Evolutionary conservation across 495 filamentous ascomycete species (phyloP).

Genomic region (Bombardia bombarda): DNA sequence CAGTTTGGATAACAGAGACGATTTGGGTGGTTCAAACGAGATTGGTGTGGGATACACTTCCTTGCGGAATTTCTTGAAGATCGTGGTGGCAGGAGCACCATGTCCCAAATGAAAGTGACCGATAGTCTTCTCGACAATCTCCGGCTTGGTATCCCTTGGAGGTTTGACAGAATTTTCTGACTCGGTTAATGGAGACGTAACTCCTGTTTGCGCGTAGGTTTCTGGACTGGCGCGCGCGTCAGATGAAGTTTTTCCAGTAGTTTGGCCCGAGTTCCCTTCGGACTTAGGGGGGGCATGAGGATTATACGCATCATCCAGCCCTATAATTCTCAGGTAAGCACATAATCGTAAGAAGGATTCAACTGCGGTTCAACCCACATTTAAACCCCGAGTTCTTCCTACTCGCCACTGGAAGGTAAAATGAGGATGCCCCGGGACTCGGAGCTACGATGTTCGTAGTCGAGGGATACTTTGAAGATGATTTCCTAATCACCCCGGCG

Average conservation of each 20-base stretch:
- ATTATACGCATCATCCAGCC: constrained; percentile 9
- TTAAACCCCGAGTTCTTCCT: constrained; percentile 4
- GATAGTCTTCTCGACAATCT: constrained; percentile 25
- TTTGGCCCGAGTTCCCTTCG: constrained; percentile 7
- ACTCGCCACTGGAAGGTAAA: constrained; percentile 1
- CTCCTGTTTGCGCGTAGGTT: not conserved
- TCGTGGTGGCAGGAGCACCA: constrained; percentile 17
- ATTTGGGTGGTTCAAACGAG: constrained; percentile 6
- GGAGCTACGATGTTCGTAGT: constrained; percentile 6
- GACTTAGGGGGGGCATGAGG: not conserved
- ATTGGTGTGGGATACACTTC: constrained; percentile 15
- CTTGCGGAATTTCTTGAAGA: constrained; percentile 24
- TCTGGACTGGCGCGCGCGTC: not conserved
- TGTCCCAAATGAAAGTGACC: constrained; percentile 19
- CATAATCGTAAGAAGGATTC: no score
- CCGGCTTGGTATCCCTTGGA: constrained; percentile 17
- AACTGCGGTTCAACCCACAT: no score
- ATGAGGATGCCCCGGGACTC: constrained; percentile 7
- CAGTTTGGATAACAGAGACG: constrained; percentile 26
- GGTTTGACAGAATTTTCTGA: constrained; percentile 9
- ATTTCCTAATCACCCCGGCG: constrained; percentile 1
- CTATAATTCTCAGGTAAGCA: not conserved
- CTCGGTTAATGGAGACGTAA: not conserved
- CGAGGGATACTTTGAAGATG: constrained; percentile 21
- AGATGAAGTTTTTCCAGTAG: constrained; percentile 2